phyloP scores from a whole-genome alignment of 2,329 filamentous ascomycete genomes.

The Tothia fuscella region DNA sequence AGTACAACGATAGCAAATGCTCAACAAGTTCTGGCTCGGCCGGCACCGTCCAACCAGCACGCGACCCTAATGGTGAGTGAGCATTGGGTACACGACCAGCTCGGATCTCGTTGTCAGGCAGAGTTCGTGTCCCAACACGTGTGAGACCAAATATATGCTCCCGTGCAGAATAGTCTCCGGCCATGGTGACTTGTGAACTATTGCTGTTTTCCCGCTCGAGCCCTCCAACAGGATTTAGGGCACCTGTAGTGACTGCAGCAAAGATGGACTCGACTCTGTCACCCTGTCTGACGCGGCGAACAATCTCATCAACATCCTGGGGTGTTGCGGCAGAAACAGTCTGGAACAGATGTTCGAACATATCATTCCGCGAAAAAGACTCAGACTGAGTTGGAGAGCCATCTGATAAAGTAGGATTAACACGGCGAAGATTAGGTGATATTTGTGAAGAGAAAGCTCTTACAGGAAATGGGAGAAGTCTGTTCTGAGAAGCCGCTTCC shows the following conservation, averaged over 20 bases:
- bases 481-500: slow-evolving; percentile 6
- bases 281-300: slow-evolving; percentile 9
- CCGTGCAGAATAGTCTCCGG: slow-evolving; percentile 1
- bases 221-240: slow-evolving; percentile 9
- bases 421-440: too few species aligned
- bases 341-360: slow-evolving; percentile 11
- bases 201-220: slow-evolving; percentile 5
- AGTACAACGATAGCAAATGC: slow-evolving; percentile 55
- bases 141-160: slow-evolving; percentile 7
- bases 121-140: background rate
- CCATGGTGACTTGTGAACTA: background rate
- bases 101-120: background rate
- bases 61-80: background rate
- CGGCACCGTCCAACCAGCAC: slow-evolving; percentile 2
- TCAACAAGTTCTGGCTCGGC: slow-evolving; percentile 45
- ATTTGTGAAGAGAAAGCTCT: background rate
- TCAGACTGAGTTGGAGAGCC: too few species aligned
- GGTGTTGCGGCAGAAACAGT: slow-evolving; percentile 8
- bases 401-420: too few species aligned
- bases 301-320: slow-evolving; percentile 14
- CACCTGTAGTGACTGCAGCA: background rate
- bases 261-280: slow-evolving; percentile 7
- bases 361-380: too few species aligned
- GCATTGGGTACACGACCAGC: slow-evolving; percentile 3
- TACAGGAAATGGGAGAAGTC: background rate